Evolutionary conservation across 345 rosid genomes (phyloP), one percentile per base, ranked within the genome.

Genomic region (Linum usitatissimum): DNA sequence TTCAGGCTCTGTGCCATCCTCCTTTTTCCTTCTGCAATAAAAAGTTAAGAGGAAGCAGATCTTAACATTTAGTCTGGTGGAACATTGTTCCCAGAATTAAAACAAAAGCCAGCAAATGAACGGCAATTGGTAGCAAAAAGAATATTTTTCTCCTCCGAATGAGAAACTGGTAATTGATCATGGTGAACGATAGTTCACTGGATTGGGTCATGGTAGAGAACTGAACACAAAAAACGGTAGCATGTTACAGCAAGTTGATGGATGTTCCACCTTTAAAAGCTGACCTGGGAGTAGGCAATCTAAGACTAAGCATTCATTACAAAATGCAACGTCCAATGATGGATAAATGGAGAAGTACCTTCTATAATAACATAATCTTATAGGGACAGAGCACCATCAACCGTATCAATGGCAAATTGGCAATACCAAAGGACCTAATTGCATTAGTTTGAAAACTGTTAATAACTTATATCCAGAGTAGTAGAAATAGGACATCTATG

Each of bases 1-100:
- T 78, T 87, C 97, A 61, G 95, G 88, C 74, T 90, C 97, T 30
- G 71, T 77, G 53, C 6, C 82, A 42, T 87, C 88, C 72, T 90
- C 96, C 71, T 84, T 93, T 68, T 83, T 90, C 53, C 87, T 79
- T 76, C 99, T 94, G 82, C 76, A 76, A 70, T 53, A 61, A 18
- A 45, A 64, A 31, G 38, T 67, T 70, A 68, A 71, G 15, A n/a
- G 68, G 64, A 69, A 70, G 55, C 10, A 64, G 23, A 55, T 55
- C 69, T 48, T 51, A 56, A 55, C 38, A 34, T 34, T 45, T 45
- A 45, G 51, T 3, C 17, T 3, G 51, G 51, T 45, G 17, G 15
- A 10, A 9, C 2, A 13, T 7, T 45, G 51, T 45, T 45, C 12
- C 28, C 38, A 36, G 9, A 61, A 62, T 31, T 31, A 62, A 18